These are phyloP conservation scores for Sphagnum magellanicum DNA, from an alignment of 228 moss, liverwort and hornwort species.

Conservation along the genomic window DNA sequence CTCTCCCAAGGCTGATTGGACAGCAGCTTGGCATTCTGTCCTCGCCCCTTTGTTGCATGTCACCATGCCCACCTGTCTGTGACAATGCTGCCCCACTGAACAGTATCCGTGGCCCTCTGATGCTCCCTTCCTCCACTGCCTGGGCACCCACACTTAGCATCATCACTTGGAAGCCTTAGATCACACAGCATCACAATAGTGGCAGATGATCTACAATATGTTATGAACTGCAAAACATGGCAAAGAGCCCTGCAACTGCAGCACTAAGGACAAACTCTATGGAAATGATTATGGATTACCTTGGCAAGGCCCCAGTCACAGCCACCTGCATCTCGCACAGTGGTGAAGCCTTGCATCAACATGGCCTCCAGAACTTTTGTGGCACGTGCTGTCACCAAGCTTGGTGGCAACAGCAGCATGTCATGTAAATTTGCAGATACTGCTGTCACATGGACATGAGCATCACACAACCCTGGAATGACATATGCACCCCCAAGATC, in stretches of 20 bases:
- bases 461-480: constrained; percentile 34
- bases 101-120: constrained; percentile 49
- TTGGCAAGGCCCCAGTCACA: constrained; percentile 68
- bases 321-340: constrained; percentile 58
- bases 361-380: constrained; percentile 23
- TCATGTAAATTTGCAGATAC: constrained; percentile 50
- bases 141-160: background rate
- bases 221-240: no score
- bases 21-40: constrained; percentile 26
- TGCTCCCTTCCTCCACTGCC: constrained; percentile 56
- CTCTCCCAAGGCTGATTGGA: constrained; percentile 33
- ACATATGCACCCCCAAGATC: constrained; percentile 25
- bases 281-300: constrained; percentile 5
- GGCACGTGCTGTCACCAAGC: constrained; percentile 49
- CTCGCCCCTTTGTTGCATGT: constrained; percentile 49
- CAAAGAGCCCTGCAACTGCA: no score
- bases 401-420: constrained; percentile 38
- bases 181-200: no score
- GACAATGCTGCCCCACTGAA: constrained; percentile 55
- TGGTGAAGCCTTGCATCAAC: constrained; percentile 65
- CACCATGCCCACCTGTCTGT: constrained; percentile 62
- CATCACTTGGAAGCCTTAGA: background rate
- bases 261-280: no score
- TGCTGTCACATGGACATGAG: constrained; percentile 37
- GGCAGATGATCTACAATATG: no score